These are phyloP conservation scores for Amanita polypyramis DNA, from an alignment of 768 basidiomycete genomes.

Conservation along the genomic window DNA sequence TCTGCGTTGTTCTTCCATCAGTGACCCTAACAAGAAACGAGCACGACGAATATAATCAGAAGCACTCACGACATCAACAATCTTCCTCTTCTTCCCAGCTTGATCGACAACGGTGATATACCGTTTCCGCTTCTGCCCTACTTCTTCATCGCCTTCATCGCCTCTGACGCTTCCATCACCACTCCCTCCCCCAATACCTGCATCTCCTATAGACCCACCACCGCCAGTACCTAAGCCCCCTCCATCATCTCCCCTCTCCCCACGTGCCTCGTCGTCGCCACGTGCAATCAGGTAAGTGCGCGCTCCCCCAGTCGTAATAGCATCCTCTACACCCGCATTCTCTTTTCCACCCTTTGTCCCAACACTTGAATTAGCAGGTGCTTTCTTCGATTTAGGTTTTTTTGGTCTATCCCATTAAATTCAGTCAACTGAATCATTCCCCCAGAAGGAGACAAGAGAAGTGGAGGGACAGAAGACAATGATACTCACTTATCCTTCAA, in stretches of 20 bases:
- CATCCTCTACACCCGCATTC: neutral
- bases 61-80: constrained; percentile 49
- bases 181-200: too few relatives aligned
- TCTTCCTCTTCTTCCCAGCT: constrained; percentile 60
- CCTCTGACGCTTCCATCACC: constrained; percentile 2
- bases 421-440: neutral
- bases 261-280: constrained; percentile 12
- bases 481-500: constrained; percentile 59
- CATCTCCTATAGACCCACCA: neutral
- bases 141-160: constrained; percentile 22
- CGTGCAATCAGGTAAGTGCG: neutral
- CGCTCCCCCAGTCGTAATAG: neutral
- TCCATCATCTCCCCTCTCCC: constrained; percentile 20
- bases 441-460: constrained; percentile 1
- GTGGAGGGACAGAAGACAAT: neutral
- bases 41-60: neutral
- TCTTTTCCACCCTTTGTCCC: neutral
- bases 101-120: constrained; percentile 37
- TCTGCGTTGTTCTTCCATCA: constrained; percentile 20
- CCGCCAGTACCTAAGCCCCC: constrained; percentile 19
- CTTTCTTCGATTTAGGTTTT: constrained; percentile 63
- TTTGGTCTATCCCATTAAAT: constrained; percentile 33
- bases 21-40: neutral
- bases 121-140: constrained; percentile 40
- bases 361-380: constrained; percentile 14